Conservation (phyloP, 1,284 basidiomycete genomes). For the Pseudozyma pruni region DNA sequence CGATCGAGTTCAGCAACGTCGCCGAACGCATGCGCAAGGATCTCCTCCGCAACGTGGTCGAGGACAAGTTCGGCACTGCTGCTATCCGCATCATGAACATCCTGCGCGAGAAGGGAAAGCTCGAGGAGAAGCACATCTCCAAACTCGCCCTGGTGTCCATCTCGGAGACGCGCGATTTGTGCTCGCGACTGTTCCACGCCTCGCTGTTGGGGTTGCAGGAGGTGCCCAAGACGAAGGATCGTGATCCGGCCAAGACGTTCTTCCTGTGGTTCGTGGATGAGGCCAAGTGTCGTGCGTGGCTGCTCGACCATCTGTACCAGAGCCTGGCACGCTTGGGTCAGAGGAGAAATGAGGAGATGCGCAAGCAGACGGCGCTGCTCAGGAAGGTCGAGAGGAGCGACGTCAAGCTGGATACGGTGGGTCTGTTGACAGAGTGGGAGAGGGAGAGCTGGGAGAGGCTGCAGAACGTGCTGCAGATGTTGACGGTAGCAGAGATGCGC, state of each 20-base stretch:
- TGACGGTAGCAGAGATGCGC: constrained; percentile 55
- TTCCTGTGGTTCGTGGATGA: constrained; percentile 67
- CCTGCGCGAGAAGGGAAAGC: constrained; percentile 87
- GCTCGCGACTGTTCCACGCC: constrained; percentile 75
- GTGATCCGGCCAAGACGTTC: constrained; percentile 63
- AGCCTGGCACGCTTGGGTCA: constrained; percentile 51
- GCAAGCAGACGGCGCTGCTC: constrained; percentile 45
- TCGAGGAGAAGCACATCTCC: constrained; percentile 94
- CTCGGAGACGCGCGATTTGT: constrained; percentile 83
- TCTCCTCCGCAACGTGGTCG: constrained; percentile 81
- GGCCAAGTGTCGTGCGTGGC: constrained; percentile 58
- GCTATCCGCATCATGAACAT: constrained; percentile 86
- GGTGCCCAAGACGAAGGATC: constrained; percentile 64
- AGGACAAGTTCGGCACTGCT: constrained; percentile 84
- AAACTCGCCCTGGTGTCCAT: constrained; percentile 91
- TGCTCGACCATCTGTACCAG: constrained; percentile 64
- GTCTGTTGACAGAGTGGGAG: constrained; percentile 56
- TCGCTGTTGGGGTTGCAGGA: constrained; percentile 63
- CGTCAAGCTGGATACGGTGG: constrained; percentile 55
- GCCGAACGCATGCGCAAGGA: constrained; percentile 77
- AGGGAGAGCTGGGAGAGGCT: constrained; percentile 45
- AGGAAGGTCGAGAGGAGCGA: constrained; percentile 61
- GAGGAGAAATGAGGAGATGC: constrained; percentile 57
- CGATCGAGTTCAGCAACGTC: constrained; percentile 83
- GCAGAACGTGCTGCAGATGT: constrained; percentile 32